Percentiles rank a stretch among this genome's conserved stretches.
These are phyloP conservation scores for Ceratopteris richardii DNA, from an alignment of 75 land plant genomes.

Conservation along the genomic window DNA sequence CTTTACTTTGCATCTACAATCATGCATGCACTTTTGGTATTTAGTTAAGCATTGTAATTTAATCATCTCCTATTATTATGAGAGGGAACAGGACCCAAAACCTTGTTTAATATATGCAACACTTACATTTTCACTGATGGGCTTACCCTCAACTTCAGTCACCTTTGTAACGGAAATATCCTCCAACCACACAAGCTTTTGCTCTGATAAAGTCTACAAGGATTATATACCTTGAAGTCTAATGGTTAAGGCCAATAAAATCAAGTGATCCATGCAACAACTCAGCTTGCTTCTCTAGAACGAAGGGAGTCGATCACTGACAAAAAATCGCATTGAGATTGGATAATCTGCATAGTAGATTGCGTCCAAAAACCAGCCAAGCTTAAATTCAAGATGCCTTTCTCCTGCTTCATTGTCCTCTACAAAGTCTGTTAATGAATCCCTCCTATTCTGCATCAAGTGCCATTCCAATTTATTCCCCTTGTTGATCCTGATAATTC, in stretches of 20 bases:
- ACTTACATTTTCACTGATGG: constrained; percentile 59
- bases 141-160: constrained; percentile 28
- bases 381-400: constrained; percentile 15
- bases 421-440: constrained; percentile 21
- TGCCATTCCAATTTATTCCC: constrained; percentile 23
- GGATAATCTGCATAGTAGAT: constrained; percentile 36
- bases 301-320: constrained; percentile 27
- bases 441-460: constrained; percentile 28
- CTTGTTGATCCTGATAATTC: constrained; percentile 25
- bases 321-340: constrained; percentile 12
- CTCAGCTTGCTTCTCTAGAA: constrained; percentile 15
- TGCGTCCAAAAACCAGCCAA: constrained; percentile 33
- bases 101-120: background rate
- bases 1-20: too few species aligned
- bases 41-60: too few species aligned
- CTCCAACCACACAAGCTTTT: background rate
- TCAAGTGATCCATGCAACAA: constrained; percentile 28
- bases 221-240: constrained; percentile 16
- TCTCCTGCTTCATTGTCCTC: constrained; percentile 29
- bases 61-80: too few species aligned
- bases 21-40: too few species aligned
- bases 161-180: background rate
- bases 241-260: constrained; percentile 65
- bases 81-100: too few species aligned
- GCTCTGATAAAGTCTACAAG: background rate